These are phyloP conservation scores for Comarum palustre DNA, from an alignment of 306 rosid genomes.

Conservation along the genomic window DNA sequence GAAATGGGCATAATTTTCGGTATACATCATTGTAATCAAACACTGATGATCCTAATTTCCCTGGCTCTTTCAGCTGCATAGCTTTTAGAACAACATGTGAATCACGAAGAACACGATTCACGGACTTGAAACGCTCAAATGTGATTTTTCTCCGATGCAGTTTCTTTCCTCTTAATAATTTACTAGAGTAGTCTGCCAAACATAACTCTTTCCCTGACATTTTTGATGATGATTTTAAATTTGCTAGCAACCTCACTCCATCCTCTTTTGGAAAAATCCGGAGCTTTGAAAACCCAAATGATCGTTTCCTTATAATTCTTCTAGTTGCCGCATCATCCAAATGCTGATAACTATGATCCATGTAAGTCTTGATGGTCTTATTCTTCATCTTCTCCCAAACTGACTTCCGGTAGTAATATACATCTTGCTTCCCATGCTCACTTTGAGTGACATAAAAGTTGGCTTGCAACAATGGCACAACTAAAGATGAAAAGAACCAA, in stretches of 20 bases:
- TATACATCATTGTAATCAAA: constrained; percentile 87
- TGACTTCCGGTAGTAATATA: constrained; percentile 64
- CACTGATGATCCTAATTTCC: constrained; percentile 80
- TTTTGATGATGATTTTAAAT: constrained; percentile 70
- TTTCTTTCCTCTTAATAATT: constrained; percentile 21
- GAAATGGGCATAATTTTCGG: constrained; percentile 56
- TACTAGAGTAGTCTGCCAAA: constrained; percentile 28
- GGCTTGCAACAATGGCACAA: constrained; percentile 76
- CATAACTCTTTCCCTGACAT: constrained; percentile 31
- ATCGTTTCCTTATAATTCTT: constrained; percentile 56
- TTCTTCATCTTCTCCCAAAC: constrained; percentile 69
- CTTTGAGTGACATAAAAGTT: constrained; percentile 86
- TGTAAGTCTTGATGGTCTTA: constrained; percentile 39
- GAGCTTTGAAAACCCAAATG: constrained; percentile 89
- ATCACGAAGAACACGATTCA: constrained; percentile 65
- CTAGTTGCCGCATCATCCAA: constrained; percentile 56
- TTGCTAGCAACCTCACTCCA: constrained; percentile 84
- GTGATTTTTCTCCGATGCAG: constrained; percentile 1
- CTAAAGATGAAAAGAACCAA: constrained; percentile 70
- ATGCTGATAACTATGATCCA: constrained; percentile 44
- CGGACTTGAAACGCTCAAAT: constrained; percentile 51
- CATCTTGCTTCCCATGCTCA: constrained; percentile 61
- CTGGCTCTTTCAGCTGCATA: constrained; percentile 54
- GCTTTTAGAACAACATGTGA: constrained; percentile 63
- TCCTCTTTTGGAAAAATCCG: constrained; percentile 73